Evolutionary conservation across 2,329 filamentous ascomycete species (phyloP), one percentile per base, ranked within the genome.

Genomic region (Xylariaceae sp.): DNA sequence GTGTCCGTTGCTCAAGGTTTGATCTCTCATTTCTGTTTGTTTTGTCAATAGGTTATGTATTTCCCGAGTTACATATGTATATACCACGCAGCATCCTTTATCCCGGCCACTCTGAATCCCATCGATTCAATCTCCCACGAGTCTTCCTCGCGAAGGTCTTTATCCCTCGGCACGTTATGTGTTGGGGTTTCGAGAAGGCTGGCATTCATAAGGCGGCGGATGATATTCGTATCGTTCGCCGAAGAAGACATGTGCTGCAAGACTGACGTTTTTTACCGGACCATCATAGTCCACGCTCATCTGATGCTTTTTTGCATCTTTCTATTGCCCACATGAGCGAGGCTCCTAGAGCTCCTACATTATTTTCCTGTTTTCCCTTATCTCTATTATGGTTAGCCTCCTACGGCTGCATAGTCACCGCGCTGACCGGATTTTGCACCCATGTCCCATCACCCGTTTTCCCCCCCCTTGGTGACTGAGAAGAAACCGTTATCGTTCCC

Each of bases 211-310:
- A 48, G 46, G 49, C 46, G 29, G 38, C 44, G 36, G 48, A 39
- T 31, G 47, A 37, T 51, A 47, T 41, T 51, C 33, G 31, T 48
- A 42, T 43, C 41, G 30, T 49, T 27, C 35, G 48, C 45, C 43
- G 45, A 32, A 26, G 21, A 24, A 24, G 24, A 34, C 35, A 37
- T 34, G n/a, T n/a, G 59, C 59, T 71, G 68, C 69, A 52, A 72
- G 63, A 72, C 30, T 28, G 38, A 38, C 26, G n/a, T 14, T 52
- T 37, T 53, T 60, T 29, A 39, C 37, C 41, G 69, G 68, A 63
- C 69, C 69, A 69, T 73, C 69, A 73, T 73, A 73, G 69, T 73
- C 69, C 69, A 55, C 59, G 68, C 60, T 68, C 60, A 64, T 66
- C 59, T 61, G 49, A 43, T 46, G 43, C 43, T 39, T 50, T 43